A percentile compares a stretch with the other conserved stretches of the same genome.
Evolutionary conservation across 306 rosid species (phyloP).

Genomic region (Inga laurina): DNA sequence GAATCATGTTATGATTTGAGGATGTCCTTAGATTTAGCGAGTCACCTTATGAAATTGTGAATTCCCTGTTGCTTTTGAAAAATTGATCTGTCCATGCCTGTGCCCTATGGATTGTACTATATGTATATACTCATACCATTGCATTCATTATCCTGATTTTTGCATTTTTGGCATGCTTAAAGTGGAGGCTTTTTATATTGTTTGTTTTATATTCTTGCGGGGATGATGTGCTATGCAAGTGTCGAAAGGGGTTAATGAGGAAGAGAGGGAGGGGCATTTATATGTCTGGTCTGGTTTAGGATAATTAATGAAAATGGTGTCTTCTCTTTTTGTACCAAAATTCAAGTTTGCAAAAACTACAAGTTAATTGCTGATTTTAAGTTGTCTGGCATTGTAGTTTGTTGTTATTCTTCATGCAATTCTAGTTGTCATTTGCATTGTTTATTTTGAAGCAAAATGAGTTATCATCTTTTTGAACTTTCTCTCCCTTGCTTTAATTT

Average conservation of each 20-base stretch:
- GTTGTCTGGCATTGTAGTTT: background rate
- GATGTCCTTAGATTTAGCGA: constrained; percentile 13
- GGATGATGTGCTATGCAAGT: background rate
- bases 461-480: background rate
- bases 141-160: background rate
- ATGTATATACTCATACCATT: background rate
- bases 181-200: background rate
- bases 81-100: constrained; percentile 12
- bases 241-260: background rate
- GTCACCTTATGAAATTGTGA: background rate
- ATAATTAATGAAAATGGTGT: background rate
- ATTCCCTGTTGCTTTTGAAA: constrained; percentile 13
- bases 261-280: background rate
- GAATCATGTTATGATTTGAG: background rate
- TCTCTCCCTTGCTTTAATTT: background rate
- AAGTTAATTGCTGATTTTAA: background rate
- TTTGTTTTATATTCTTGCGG: background rate
- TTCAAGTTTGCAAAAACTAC: background rate
- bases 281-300: background rate
- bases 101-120: background rate
- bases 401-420: background rate
- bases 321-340: background rate
- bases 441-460: constrained; percentile 19
- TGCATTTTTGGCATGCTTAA: background rate
- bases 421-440: background rate